These are phyloP conservation scores for Colletotrichum kahawae DNA, from an alignment of 2,329 filamentous ascomycete species.

Conservation along the genomic window DNA sequence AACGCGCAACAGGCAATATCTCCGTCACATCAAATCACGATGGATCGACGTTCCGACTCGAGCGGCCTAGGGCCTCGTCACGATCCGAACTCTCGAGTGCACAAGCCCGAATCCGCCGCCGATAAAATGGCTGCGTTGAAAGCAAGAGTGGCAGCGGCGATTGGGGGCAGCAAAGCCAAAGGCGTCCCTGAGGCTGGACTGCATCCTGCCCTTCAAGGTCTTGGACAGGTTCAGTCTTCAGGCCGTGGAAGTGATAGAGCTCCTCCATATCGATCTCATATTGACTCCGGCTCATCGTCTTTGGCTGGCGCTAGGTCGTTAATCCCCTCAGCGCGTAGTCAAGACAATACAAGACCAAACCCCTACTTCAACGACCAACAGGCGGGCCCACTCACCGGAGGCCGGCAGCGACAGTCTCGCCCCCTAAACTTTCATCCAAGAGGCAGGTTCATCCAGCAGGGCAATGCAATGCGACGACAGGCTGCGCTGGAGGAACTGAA, in stretches of 20 bases:
- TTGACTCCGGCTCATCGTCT: conserved; percentile 23
- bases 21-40: conserved; percentile 26
- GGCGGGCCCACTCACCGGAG: conserved; percentile 60
- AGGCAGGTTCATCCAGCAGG: conserved; percentile 96
- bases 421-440: conserved; percentile 91
- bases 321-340: conserved; percentile 40
- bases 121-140: conserved; percentile 78
- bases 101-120: conserved; percentile 62
- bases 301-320: conserved; percentile 4
- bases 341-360: conserved; percentile 53
- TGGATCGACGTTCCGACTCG: conserved; percentile 59
- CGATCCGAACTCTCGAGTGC: conserved; percentile 58
- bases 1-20: neutral
- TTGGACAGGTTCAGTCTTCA: conserved; percentile 52
- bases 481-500: conserved; percentile 93
- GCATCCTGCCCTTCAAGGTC: conserved; percentile 74
- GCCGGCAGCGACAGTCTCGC: conserved; percentile 71
- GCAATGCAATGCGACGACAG: conserved; percentile 85
- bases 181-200: conserved; percentile 78
- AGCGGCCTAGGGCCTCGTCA: conserved; percentile 61
- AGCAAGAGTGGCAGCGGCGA: conserved; percentile 79
- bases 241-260: conserved; percentile 39
- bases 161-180: conserved; percentile 61
- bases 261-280: conserved; percentile 10
- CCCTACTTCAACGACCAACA: conserved; percentile 82